phyloP scores from a whole-genome alignment of 2,329 filamentous ascomycete species.

The Rhexocercosporidium sp. region DNA sequence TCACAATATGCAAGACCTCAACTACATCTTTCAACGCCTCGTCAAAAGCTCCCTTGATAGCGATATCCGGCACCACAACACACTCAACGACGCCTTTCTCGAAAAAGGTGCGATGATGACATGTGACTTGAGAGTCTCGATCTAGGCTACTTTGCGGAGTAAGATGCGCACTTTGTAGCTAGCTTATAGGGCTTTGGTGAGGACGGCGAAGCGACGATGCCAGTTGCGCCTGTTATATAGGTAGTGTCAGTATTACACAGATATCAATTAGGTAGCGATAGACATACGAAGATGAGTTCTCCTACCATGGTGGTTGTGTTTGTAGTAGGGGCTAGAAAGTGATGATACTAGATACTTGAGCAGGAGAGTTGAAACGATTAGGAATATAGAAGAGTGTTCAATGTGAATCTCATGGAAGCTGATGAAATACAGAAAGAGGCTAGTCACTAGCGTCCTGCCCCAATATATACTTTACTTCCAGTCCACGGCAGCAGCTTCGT shows the following conservation, averaged over 20 bases:
- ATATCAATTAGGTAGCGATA: neutral
- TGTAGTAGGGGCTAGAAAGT: neutral
- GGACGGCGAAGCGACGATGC: constrained; percentile 28
- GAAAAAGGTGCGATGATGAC: constrained; percentile 3
- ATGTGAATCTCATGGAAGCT: neutral
- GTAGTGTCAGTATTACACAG: constrained; percentile 10
- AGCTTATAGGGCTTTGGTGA: constrained; percentile 25
- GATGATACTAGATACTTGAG: neutral
- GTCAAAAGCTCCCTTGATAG: constrained; percentile 24
- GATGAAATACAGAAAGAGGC: neutral
- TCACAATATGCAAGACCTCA: constrained; percentile 25
- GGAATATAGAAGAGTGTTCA: neutral
- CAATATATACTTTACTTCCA: neutral
- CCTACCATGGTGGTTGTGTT: constrained; percentile 14
- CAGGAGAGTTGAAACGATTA: neutral
- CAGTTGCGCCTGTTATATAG: constrained; percentile 33
- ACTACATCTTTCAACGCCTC: constrained; percentile 14
- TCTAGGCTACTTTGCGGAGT: constrained; percentile 22
- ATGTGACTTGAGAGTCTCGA: constrained; percentile 12
- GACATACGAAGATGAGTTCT: constrained; percentile 26
- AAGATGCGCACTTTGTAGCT: constrained; percentile 22
- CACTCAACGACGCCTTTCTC: constrained; percentile 12
- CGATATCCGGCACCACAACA: constrained; percentile 25
- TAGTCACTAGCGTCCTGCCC: neutral
- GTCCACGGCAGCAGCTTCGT: neutral